A percentile compares a stretch with the other conserved stretches of the same genome.
Conservation (phyloP, 805 yeast species). For the Candida andamanensis region DNA sequence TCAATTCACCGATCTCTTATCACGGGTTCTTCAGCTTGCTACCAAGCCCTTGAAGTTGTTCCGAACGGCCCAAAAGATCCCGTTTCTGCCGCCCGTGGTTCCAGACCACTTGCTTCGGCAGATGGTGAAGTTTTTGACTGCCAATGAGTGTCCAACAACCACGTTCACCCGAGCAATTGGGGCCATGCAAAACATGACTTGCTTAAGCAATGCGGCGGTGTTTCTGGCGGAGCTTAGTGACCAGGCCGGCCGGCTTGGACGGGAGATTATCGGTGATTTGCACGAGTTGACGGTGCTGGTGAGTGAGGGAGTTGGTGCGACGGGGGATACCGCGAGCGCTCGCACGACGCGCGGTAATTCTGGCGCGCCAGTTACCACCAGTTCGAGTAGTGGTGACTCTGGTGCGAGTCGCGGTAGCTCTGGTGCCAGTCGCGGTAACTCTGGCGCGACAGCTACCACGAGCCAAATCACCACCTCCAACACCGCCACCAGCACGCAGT, state of each 20-base stretch:
- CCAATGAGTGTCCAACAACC: slow-evolving; percentile 79
- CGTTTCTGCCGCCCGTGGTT: slow-evolving; percentile 53
- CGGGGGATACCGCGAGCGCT: slow-evolving; percentile 42
- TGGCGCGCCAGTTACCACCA: too few species aligned
- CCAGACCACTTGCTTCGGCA: slow-evolving; percentile 57
- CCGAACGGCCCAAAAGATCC: slow-evolving; percentile 22
- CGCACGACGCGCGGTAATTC: too few species aligned
- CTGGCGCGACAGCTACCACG: too few species aligned
- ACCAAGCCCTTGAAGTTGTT: slow-evolving; percentile 66
- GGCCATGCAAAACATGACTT: slow-evolving; percentile 71
- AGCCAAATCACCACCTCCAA: slow-evolving; percentile 64
- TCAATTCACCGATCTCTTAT: slow-evolving; percentile 68
- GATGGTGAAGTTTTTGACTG: slow-evolving; percentile 61
- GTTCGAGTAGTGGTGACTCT: too few species aligned
- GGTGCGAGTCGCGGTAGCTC: too few species aligned
- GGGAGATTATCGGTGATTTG: slow-evolving; percentile 51
- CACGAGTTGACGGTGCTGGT: slow-evolving; percentile 45
- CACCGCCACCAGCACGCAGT: slow-evolving; percentile 78
- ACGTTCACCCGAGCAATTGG: slow-evolving; percentile 81
- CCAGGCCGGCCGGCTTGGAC: slow-evolving; percentile 58
- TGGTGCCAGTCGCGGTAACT: too few species aligned
- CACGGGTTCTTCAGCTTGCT: slow-evolving; percentile 70
- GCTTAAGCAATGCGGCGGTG: slow-evolving; percentile 55
- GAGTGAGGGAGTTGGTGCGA: slow-evolving; percentile 21
- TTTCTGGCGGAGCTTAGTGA: slow-evolving; percentile 66